A percentile compares a stretch with the other conserved stretches of the same genome.
phyloP scores from a whole-genome alignment of 805 yeast genomes.

The Kuraishia molischiana region DNA sequence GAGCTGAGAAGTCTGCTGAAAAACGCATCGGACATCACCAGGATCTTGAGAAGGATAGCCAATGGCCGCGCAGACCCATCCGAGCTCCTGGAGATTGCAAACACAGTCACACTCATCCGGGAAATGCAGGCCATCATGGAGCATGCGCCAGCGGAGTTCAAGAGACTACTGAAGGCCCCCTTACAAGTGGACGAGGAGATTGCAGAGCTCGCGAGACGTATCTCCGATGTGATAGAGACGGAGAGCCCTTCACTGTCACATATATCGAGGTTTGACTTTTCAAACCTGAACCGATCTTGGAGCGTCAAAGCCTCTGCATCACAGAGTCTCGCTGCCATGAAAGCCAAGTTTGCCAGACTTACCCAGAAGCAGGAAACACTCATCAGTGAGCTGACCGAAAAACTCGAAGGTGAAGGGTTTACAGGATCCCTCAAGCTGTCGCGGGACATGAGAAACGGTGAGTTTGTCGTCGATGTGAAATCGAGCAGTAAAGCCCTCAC shows the following conservation, averaged over 20 bases:
- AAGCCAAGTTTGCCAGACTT: slow-evolving; percentile 11
- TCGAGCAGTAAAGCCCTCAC: slow-evolving; percentile 15
- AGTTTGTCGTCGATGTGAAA: slow-evolving; percentile 15
- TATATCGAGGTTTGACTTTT: slow-evolving; percentile 12
- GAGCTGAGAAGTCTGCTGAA: slow-evolving; percentile 26
- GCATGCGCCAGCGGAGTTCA: slow-evolving; percentile 1
- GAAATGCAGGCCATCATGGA: slow-evolving; percentile 17
- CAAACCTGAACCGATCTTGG: slow-evolving; percentile 16
- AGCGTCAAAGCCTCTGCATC: slow-evolving; percentile 14
- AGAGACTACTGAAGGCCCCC: slow-evolving; percentile 10
- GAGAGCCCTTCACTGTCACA: slow-evolving; percentile 4
- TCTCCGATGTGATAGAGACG: neutral
- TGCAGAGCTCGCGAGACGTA: slow-evolving; percentile 2
- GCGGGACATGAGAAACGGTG: slow-evolving; percentile 15
- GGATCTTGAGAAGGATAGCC: slow-evolving; percentile 50
- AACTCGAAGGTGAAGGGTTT: slow-evolving; percentile 12
- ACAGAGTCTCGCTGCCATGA: slow-evolving; percentile 6
- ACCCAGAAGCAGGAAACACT: slow-evolving; percentile 5
- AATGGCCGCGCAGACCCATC: slow-evolving; percentile 22
- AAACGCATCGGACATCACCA: slow-evolving; percentile 44
- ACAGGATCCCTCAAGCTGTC: slow-evolving; percentile 13
- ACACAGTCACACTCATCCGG: slow-evolving; percentile 14
- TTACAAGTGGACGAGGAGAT: slow-evolving; percentile 8
- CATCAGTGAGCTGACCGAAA: slow-evolving; percentile 6
- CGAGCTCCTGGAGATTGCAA: slow-evolving; percentile 20